Evolutionary conservation across 228 moss, liverwort and hornwort genomes (phyloP).

Genomic region (Sphagnum fallax): DNA sequence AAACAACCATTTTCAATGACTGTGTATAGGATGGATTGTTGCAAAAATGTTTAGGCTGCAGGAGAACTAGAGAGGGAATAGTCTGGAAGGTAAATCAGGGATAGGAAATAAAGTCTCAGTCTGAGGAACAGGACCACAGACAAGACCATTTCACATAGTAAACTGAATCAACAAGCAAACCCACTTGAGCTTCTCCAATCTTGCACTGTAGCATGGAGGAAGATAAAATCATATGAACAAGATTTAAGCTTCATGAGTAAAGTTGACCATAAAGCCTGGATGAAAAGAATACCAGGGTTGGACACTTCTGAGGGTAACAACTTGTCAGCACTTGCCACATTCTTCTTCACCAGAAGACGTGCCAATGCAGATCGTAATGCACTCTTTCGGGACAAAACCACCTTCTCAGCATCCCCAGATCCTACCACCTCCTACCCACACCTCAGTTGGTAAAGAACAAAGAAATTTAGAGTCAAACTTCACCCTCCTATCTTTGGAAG

Average conservation of each 20-base stretch:
- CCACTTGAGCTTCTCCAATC: too few species aligned
- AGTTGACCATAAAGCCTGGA: too few species aligned
- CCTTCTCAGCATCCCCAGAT: conserved; percentile 72
- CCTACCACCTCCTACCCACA: conserved; percentile 59
- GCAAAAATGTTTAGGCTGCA: neutral
- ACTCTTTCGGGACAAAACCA: conserved; percentile 66
- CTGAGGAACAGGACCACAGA: too few species aligned
- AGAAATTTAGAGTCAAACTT: conserved; percentile 13
- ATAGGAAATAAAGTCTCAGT: too few species aligned
- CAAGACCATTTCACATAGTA: too few species aligned
- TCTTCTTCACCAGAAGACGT: conserved; percentile 79
- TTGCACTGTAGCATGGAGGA: too few species aligned
- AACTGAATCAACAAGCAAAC: too few species aligned
- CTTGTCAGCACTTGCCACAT: conserved; percentile 69
- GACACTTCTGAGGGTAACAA: conserved; percentile 48
- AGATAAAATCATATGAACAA: too few species aligned
- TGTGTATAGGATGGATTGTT: neutral
- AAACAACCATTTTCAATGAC: neutral
- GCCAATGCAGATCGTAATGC: conserved; percentile 80
- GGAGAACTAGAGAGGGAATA: neutral
- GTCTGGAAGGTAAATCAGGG: too few species aligned
- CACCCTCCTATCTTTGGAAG: conserved; percentile 1
- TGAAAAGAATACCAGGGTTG: conserved; percentile 30
- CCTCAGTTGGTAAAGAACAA: neutral
- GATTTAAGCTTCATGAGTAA: too few species aligned